Evolutionary conservation across 2,329 filamentous ascomycete genomes (phyloP), one percentile per base, ranked within the genome.

Genomic region (Phialophora verrucosa): DNA sequence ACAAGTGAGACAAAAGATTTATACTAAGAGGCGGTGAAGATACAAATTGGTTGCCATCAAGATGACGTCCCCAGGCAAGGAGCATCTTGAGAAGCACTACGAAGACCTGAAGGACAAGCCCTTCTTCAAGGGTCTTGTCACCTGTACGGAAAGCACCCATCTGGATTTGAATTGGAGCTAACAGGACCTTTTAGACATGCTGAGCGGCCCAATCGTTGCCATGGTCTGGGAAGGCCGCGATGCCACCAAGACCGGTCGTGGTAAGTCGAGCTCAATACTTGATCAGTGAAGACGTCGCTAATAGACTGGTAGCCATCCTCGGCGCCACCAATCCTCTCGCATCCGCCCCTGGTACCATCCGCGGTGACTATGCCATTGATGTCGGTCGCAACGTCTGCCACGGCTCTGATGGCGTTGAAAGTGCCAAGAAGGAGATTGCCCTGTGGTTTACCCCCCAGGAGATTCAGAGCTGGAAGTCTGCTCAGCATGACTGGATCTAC

Each of bases 191-290:
- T 7, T 73, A 96, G 93, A 98, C 89, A 99, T 98, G 95, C 85
- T 88, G 82, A 93, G 90, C 82, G 95, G 95, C 81, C 95, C 95
- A 81, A 94, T 99, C 85, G 90, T 88, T 87, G 95, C 95, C 86
- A 99, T 98, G 94, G 91, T 99, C 84, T 99, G 95, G 95, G 93
- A 99, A 84, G 95, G 95, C 80, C 91, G 91, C 88, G 93, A 99
- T 79, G 95, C 90, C 83, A 93, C 97, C 88, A 98, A 98, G 91
- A 97, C 93, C 75, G 95, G 95, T 83, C 94, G 95, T 80, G 80
- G 90, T 92, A 88, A 74, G 88, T 85, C 71, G 58, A 31, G 56
- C 7, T 31, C 27, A 54, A 17, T 51, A 29, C 44, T 55, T 53
- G 7, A 27, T 62, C 11, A 47, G 62, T 25, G 20, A 20, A 65